These are phyloP conservation scores for Pseudocercospora vitis DNA, from an alignment of 2,329 filamentous ascomycete species.

Conservation along the genomic window DNA sequence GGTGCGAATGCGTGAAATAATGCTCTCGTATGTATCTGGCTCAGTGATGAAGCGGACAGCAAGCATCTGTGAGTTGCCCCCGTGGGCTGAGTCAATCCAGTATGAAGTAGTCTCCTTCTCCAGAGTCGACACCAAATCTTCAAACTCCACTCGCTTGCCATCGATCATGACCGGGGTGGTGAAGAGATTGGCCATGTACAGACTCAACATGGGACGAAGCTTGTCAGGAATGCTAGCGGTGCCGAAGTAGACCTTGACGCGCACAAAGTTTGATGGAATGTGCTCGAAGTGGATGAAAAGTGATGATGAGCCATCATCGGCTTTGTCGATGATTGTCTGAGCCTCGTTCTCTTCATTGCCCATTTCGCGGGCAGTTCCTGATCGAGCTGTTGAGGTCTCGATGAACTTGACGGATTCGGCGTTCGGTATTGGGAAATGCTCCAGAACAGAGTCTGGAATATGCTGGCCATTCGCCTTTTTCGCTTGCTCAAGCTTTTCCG, in stretches of 20 bases:
- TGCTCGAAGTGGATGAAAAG: slow-evolving; percentile 97
- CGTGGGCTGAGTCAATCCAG: slow-evolving; percentile 65
- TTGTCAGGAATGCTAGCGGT: slow-evolving; percentile 76
- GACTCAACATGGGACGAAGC: slow-evolving; percentile 76
- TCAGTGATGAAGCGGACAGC: slow-evolving; percentile 83
- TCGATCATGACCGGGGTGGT: slow-evolving; percentile 79
- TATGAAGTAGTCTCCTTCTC: slow-evolving; percentile 91
- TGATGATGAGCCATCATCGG: slow-evolving; percentile 62
- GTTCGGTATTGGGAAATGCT: slow-evolving; percentile 76
- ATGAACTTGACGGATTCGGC: slow-evolving; percentile 96
- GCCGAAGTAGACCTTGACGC: slow-evolving; percentile 76
- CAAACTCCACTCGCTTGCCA: slow-evolving; percentile 78
- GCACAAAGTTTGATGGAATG: slow-evolving; percentile 88
- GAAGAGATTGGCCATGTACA: slow-evolving; percentile 93
- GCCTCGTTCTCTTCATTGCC: slow-evolving; percentile 67
- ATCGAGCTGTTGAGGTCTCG: slow-evolving; percentile 77
- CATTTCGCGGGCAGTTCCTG: slow-evolving; percentile 71
- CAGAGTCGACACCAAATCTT: slow-evolving; percentile 85
- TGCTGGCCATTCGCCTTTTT: slow-evolving; percentile 85
- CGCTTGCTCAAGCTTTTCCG: slow-evolving; percentile 73
- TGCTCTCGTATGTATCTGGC: slow-evolving; percentile 77
- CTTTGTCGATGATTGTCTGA: slow-evolving; percentile 73
- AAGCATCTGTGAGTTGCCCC: slow-evolving; percentile 76
- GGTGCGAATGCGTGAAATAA: slow-evolving; percentile 79
- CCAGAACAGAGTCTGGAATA: slow-evolving; percentile 79